A percentile compares a stretch with the other conserved stretches of the same genome.
phyloP scores from a whole-genome alignment of 768 basidiomycete genomes.

The Lyophyllum decastes region DNA sequence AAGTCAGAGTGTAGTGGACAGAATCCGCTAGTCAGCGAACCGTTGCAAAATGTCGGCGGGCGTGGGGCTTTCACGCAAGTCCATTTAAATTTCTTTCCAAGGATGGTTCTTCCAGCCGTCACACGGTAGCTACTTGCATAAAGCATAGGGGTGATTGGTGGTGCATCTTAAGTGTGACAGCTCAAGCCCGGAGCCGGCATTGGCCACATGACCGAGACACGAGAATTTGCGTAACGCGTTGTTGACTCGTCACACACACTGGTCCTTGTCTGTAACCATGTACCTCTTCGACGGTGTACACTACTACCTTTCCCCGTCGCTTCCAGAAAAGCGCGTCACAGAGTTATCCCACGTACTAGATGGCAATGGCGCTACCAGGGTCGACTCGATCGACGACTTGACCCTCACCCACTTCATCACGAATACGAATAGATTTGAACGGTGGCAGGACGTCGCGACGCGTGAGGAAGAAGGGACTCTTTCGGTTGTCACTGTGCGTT shows the following conservation, averaged over 20 bases:
- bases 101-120: too few relatives aligned
- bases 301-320: constrained; percentile 53
- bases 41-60: too few relatives aligned
- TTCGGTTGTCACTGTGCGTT: constrained; percentile 39
- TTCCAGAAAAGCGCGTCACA: constrained; percentile 38
- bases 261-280: constrained; percentile 9
- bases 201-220: not conserved
- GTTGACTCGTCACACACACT: constrained; percentile 15
- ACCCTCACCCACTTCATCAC: constrained; percentile 56
- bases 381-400: constrained; percentile 32
- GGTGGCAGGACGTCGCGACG: constrained; percentile 43
- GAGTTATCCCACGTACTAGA: constrained; percentile 52
- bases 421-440: constrained; percentile 55
- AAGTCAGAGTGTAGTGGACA: too few relatives aligned
- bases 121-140: too few relatives aligned
- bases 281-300: constrained; percentile 39
- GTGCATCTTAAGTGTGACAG: too few relatives aligned
- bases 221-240: constrained; percentile 12
- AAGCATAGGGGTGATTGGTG: too few relatives aligned
- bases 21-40: too few relatives aligned
- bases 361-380: constrained; percentile 48
- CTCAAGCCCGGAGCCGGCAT: not conserved
- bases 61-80: too few relatives aligned
- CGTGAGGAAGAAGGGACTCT: constrained; percentile 24
- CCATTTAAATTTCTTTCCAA: too few relatives aligned